A percentile compares a stretch with the other conserved stretches of the same genome.
Conservation (phyloP, 2,329 filamentous ascomycete species). For the Cephalotrichum gorgonifer region DNA sequence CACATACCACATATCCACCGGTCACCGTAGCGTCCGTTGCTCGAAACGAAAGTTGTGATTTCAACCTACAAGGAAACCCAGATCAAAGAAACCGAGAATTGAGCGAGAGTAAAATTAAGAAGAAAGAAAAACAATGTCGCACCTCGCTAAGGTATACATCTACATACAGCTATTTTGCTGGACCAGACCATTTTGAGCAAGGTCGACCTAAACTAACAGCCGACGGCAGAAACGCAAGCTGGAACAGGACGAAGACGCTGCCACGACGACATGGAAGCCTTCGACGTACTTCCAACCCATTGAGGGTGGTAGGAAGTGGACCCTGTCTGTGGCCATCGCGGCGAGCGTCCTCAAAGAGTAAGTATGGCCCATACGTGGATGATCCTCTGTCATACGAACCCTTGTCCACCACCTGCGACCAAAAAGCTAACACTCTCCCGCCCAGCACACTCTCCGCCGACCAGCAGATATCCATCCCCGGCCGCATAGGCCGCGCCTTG, state of each 20-base stretch:
- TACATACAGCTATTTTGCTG: no score
- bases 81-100: no score
- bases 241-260: slow-evolving; percentile 28
- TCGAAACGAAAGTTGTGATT: no score
- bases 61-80: no score
- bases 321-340: slow-evolving; percentile 67
- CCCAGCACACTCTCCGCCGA: slow-evolving; percentile 60
- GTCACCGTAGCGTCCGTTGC: no score
- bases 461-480: slow-evolving; percentile 62
- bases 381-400: not conserved
- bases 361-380: slow-evolving; percentile 14
- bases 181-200: no score
- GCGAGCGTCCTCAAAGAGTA: slow-evolving; percentile 70
- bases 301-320: slow-evolving; percentile 55
- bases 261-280: slow-evolving; percentile 47
- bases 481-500: slow-evolving; percentile 68
- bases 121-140: no score
- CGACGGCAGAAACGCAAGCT: slow-evolving; percentile 41
- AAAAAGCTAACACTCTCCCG: not conserved
- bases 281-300: slow-evolving; percentile 58
- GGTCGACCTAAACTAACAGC: not conserved
- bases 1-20: no score
- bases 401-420: not conserved
- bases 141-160: no score
- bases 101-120: no score